Conservation (phyloP, 2,329 filamentous ascomycete species). For the Aspergillus floridensis region DNA sequence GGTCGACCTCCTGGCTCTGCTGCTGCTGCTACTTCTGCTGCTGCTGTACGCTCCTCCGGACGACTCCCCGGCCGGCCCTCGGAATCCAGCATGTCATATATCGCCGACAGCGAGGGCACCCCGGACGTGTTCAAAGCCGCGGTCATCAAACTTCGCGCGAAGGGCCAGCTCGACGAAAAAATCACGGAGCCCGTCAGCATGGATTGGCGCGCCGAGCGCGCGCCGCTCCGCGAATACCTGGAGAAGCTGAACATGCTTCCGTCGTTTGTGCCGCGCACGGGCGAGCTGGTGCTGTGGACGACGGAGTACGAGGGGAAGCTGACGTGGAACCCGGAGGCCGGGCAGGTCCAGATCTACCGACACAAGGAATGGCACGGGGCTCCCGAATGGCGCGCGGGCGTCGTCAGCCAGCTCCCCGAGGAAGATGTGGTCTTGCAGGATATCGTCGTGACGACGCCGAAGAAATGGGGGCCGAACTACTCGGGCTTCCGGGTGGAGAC, state of each 20-base stretch:
- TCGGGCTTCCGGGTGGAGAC: slow-evolving; percentile 59
- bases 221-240: slow-evolving; percentile 43
- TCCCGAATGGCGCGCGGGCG: slow-evolving; percentile 57
- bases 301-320: slow-evolving; percentile 38
- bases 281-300: slow-evolving; percentile 58
- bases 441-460: slow-evolving; percentile 40
- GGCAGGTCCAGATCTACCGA: slow-evolving; percentile 32
- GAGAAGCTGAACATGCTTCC: slow-evolving; percentile 44
- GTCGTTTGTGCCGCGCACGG: slow-evolving; percentile 53
- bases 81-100: neutral
- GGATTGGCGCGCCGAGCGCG: slow-evolving; percentile 56
- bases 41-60: neutral
- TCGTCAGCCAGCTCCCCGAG: slow-evolving; percentile 53
- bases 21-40: neutral
- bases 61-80: slow-evolving; percentile 9
- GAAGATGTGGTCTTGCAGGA: slow-evolving; percentile 48
- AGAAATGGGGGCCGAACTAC: slow-evolving; percentile 46
- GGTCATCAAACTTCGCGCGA: slow-evolving; percentile 48
- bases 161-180: slow-evolving; percentile 41
- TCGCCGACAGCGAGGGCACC: slow-evolving; percentile 52
- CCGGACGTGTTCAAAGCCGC: slow-evolving; percentile 54
- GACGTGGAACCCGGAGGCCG: slow-evolving; percentile 31
- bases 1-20: slow-evolving; percentile 7
- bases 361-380: slow-evolving; percentile 33
- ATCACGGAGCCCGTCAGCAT: slow-evolving; percentile 53